These are phyloP conservation scores for Podaxis sp. DNA, from an alignment of 768 basidiomycete genomes.

Conservation along the genomic window DNA sequence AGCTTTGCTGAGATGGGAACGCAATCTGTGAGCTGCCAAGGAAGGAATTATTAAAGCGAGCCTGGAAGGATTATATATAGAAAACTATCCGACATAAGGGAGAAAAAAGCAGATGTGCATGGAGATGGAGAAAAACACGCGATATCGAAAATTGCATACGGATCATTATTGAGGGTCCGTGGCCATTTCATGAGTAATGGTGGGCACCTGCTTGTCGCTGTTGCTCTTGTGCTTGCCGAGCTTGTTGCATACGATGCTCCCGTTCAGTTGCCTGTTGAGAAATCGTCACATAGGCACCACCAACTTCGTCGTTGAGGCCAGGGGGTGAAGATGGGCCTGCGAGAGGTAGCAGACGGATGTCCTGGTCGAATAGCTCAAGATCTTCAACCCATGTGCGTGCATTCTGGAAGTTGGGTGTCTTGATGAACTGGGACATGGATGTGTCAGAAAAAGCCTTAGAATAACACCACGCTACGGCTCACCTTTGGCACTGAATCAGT, in stretches of 20 bases:
- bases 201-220: conserved; percentile 1
- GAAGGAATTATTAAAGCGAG: conserved; percentile 1
- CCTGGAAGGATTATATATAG: conserved; percentile 15
- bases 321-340: conserved; percentile 61
- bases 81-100: conserved; percentile 14
- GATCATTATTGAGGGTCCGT: not conserved
- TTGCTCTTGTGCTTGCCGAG: conserved; percentile 1
- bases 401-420: conserved; percentile 76
- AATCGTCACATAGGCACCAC: conserved; percentile 83
- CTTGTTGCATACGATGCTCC: conserved; percentile 40
- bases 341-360: conserved; percentile 47
- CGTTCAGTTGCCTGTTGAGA: conserved; percentile 78
- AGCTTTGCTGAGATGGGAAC: conserved; percentile 6
- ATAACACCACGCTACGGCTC: conserved; percentile 14
- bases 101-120: conserved; percentile 14
- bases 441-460: not conserved
- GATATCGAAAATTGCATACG: not conserved
- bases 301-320: conserved; percentile 70
- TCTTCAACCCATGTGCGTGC: conserved; percentile 78
- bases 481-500: conserved; percentile 99
- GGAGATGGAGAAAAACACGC: conserved; percentile 7
- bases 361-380: conserved; percentile 61
- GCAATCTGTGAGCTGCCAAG: conserved; percentile 2
- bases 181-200: not conserved
- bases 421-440: conserved; percentile 64